These are phyloP conservation scores for Teratosphaeria gauchensis DNA, from an alignment of 2,329 filamentous ascomycete genomes.

Conservation along the genomic window DNA sequence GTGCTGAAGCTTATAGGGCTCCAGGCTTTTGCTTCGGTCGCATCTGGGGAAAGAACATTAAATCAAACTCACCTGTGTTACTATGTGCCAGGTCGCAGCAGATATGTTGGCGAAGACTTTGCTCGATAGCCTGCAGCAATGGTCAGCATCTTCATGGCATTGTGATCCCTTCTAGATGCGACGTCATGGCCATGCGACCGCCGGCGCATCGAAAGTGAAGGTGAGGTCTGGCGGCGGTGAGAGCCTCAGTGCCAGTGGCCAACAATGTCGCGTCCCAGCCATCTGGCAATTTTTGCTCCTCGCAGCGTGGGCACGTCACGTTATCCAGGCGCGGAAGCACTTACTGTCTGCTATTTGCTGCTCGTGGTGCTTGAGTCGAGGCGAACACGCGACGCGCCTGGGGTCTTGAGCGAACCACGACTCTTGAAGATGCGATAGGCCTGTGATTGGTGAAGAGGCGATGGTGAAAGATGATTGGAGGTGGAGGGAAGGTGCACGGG, in stretches of 20 bases:
- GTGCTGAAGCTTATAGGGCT: background rate
- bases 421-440: background rate
- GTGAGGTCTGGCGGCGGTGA: background rate
- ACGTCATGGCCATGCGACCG: background rate
- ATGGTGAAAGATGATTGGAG: background rate
- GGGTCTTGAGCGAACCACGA: background rate
- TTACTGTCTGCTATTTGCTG: background rate
- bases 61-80: background rate
- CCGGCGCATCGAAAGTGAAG: background rate
- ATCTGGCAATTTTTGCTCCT: background rate
- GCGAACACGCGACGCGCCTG: background rate
- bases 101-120: background rate
- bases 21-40: background rate
- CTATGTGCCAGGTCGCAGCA: background rate
- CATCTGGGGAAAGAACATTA: background rate
- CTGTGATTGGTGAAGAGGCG: conserved; percentile 1
- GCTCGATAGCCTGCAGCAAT: background rate
- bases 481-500: background rate
- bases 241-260: background rate
- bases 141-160: background rate
- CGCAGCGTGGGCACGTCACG: conserved; percentile 3
- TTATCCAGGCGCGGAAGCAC: background rate
- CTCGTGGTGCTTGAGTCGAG: conserved; percentile 1
- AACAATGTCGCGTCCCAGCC: conserved; percentile 1
- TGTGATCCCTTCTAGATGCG: background rate